phyloP scores from a whole-genome alignment of 192 early-diverging fungal genomes.

The Coemansia sp. region DNA sequence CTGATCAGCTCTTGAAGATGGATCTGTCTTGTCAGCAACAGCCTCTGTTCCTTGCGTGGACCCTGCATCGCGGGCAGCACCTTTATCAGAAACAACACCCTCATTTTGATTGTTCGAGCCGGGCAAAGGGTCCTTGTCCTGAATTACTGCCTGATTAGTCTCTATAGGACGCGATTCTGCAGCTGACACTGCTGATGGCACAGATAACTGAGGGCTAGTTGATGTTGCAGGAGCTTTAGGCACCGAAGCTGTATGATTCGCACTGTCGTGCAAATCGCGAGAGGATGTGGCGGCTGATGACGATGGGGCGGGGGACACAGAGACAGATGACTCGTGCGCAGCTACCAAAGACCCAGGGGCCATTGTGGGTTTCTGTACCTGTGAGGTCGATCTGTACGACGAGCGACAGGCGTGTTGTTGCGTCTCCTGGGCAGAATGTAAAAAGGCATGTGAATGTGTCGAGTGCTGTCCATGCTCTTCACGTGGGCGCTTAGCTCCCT shows the following conservation, averaged over 20 bases:
- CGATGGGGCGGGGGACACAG: conserved; percentile 17
- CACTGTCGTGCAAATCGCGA: conserved; percentile 1
- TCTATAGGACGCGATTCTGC: not conserved
- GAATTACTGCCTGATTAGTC: not conserved
- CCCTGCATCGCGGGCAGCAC: not conserved
- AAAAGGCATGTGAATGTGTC: not conserved
- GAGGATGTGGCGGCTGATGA: conserved; percentile 1
- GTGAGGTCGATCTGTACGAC: not conserved
- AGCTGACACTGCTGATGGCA: not conserved
- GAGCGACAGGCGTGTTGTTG: not conserved
- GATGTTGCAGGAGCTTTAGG: not conserved
- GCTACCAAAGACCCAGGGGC: not conserved
- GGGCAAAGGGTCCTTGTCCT: not conserved
- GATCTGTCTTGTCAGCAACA: not conserved
- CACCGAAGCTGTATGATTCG: not conserved
- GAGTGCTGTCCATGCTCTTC: conserved; percentile 6
- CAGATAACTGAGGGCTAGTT: not conserved
- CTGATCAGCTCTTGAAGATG: not conserved
- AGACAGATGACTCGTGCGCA: conserved; percentile 13
- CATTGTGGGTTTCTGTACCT: not conserved
- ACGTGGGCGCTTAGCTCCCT: conserved; percentile 23
- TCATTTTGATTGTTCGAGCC: not conserved
- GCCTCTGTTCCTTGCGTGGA: not conserved
- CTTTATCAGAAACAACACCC: conserved; percentile 3
- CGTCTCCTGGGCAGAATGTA: not conserved